These are phyloP conservation scores for Phytophthora pluvialis DNA, from an alignment of 352 stramenopile genomes.

Conservation along the genomic window DNA sequence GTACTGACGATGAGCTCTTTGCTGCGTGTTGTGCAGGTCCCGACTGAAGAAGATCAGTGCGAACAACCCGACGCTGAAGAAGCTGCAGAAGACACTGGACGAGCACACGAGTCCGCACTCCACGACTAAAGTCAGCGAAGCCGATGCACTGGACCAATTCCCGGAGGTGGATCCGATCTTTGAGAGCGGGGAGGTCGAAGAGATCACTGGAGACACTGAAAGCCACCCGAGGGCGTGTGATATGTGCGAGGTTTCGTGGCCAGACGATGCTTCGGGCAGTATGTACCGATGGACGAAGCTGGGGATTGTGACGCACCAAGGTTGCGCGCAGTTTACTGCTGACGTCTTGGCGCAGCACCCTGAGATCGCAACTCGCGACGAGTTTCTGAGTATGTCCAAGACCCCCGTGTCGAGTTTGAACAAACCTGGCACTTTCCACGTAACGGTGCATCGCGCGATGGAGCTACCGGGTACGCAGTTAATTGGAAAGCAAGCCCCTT, in stretches of 20 bases:
- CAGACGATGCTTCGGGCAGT: conserved; percentile 56
- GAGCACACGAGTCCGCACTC: conserved; percentile 52
- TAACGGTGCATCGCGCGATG: conserved; percentile 77
- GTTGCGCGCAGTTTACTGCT: conserved; percentile 76
- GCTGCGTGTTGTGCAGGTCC: conserved; percentile 36
- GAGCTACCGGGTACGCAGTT: conserved; percentile 73
- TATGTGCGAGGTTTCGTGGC: conserved; percentile 87
- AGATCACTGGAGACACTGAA: conserved; percentile 40
- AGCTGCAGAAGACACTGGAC: conserved; percentile 79
- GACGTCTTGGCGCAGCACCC: conserved; percentile 67
- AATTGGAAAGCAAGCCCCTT: conserved; percentile 70
- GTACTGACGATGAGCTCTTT: neutral
- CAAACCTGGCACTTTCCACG: conserved; percentile 73
- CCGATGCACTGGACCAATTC: conserved; percentile 59
- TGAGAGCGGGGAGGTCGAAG: conserved; percentile 61
- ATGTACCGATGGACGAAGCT: conserved; percentile 66
- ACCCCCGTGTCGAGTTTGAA: conserved; percentile 60
- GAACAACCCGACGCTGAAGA: conserved; percentile 69
- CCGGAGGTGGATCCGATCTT: conserved; percentile 78
- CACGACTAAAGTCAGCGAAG: conserved; percentile 37
- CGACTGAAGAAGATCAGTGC: conserved; percentile 74
- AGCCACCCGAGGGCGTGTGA: conserved; percentile 56
- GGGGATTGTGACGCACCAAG: conserved; percentile 71
- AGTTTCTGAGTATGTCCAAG: conserved; percentile 55
- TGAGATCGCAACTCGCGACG: conserved; percentile 60